Base-by-base conservation (phyloP, 768 basidiomycete genomes). In the Chalciporus pseudorubinellus region DNA sequence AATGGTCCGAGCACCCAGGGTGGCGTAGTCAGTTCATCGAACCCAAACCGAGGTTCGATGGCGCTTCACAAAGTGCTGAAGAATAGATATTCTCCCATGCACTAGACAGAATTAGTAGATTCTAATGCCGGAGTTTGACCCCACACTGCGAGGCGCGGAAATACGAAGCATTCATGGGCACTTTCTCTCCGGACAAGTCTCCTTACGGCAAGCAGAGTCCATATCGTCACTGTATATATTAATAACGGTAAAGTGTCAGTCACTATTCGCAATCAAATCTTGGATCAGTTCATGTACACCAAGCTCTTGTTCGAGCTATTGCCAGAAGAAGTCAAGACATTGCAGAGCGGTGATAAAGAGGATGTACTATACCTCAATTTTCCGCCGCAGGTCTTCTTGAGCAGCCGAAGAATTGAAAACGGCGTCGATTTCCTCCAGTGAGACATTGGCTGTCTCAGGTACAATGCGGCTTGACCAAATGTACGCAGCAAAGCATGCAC, bases 361-460 rank as follows among this genome's bases (percentile, higher is more conserved):
- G 18, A 11, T 31, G 45, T 40, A 14, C 18, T 14, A 31, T 49
- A 87, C 87, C 78, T 85, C 74, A 24, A 62, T 60, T 56, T 79
- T 82, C 53, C 79, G 55, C 14, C 61, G 60, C 9, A 65, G 60
- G 57, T 89, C 86, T 47, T 83, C 82, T 34, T 59, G 70, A 0
- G 79, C 84, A 14, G 74, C 82, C n/a, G 76, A 71, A 1, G 81
- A 80, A 36, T 73, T 74, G 59, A 91, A 90, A 11, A 89, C 69
- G 7, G 68, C 74, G 61, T 92, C 89, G 43, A 90, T 82, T 63
- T 89, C 87, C 58, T 92, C 89, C 1, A 91, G 67, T 7, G 87
- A 82, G 4, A 89, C 71, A 52, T 84, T 83, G 22, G 87, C 86
- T 13, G 89, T 92, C 70, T 92, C 89, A 3, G 88, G 89, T 0